phyloP scores from a whole-genome alignment of 257 asterid genomes.

The Fraxinus anomala region DNA sequence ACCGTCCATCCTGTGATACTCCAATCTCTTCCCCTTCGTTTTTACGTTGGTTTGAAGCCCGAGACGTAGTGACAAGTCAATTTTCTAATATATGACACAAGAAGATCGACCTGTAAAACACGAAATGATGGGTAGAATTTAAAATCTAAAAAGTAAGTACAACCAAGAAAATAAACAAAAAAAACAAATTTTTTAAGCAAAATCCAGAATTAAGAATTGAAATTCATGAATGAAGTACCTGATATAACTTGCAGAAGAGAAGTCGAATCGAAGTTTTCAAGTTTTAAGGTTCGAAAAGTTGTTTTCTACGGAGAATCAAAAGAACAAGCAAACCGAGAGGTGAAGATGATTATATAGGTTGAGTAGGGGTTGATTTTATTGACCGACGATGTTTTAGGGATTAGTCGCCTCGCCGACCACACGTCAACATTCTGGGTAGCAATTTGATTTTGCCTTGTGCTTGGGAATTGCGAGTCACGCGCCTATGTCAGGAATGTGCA shows the following conservation, averaged over 20 bases:
- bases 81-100: slow-evolving; percentile 4
- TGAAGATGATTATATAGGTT: slow-evolving; percentile 33
- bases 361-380: slow-evolving; percentile 23
- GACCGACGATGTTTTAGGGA: slow-evolving; percentile 36
- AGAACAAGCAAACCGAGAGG: slow-evolving; percentile 18
- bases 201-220: not conserved
- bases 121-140: not conserved
- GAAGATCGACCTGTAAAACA: slow-evolving; percentile 31
- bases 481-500: not conserved
- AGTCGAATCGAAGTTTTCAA: not conserved
- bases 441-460: not conserved
- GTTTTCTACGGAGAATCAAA: slow-evolving; percentile 20
- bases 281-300: not conserved
- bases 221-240: slow-evolving; percentile 29
- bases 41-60: no score
- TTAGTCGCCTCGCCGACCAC: slow-evolving; percentile 38
- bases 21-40: no score
- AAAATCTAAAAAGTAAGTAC: not conserved
- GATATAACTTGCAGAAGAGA: slow-evolving; percentile 8
- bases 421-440: slow-evolving; percentile 28
- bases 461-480: not conserved
- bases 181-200: not conserved
- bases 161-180: not conserved
- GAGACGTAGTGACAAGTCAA: not conserved
- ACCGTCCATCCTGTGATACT: no score